Evolutionary conservation across 2,329 filamentous ascomycete genomes (phyloP).

Genomic region (Triangularia verruculosa): DNA sequence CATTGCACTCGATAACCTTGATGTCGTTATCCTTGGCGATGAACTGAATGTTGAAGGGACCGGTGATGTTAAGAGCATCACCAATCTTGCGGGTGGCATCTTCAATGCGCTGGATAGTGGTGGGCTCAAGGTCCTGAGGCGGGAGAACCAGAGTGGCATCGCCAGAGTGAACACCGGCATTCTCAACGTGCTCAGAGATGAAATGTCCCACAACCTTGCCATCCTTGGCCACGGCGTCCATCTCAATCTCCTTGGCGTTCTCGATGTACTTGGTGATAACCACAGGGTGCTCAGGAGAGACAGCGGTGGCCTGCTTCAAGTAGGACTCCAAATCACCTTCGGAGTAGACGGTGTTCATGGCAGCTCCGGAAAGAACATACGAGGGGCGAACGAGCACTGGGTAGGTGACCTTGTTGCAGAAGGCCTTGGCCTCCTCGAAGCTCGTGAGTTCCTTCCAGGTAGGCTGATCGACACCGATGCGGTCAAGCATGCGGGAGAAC

Average conservation of each 20-base stretch:
- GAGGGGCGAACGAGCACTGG: conserved; percentile 93
- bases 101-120: conserved; percentile 87
- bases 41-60: conserved; percentile 98
- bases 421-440: conserved; percentile 82
- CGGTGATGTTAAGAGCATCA: conserved; percentile 89
- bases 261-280: conserved; percentile 99
- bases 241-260: conserved; percentile 98
- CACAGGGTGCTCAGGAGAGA: conserved; percentile 92
- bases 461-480: conserved; percentile 91
- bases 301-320: conserved; percentile 84
- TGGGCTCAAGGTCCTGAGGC: conserved; percentile 85
- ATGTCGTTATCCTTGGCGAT: conserved; percentile 99
- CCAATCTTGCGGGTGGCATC: conserved; percentile 96
- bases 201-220: conserved; percentile 92
- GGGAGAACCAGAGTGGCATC: conserved; percentile 94
- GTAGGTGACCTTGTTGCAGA: conserved; percentile 86
- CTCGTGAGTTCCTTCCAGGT: conserved; percentile 97
- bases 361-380: conserved; percentile 93
- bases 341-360: conserved; percentile 99
- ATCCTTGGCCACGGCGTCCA: conserved; percentile 93
- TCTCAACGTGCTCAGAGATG: conserved; percentile 98
- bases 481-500: conserved; percentile 96
- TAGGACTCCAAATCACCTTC: conserved; percentile 88
- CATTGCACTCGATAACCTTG: conserved; percentile 99
- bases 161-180: conserved; percentile 96